Conservation (phyloP, 495 filamentous ascomycete species). For the Talaromyces trachyspermus region DNA sequence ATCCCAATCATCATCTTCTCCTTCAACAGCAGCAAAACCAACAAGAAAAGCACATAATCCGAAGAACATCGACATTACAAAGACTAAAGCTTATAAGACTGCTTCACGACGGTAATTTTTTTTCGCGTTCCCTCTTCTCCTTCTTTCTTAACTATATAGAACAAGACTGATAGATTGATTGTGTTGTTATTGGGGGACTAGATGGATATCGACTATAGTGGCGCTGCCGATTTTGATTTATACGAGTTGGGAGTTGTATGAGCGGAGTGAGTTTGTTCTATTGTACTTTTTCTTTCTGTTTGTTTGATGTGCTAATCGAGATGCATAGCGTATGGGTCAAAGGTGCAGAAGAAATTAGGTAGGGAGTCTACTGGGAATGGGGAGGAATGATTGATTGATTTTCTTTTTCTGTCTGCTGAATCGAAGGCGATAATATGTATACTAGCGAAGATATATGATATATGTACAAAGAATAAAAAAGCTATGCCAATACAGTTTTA, state of each 20-base stretch:
- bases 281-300: constrained; percentile 5
- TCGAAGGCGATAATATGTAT: no score
- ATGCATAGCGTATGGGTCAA: constrained; percentile 1
- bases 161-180: not conserved
- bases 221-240: constrained; percentile 25
- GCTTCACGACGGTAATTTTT: constrained; percentile 18
- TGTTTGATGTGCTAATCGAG: not conserved
- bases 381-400: not conserved
- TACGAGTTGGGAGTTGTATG: constrained; percentile 24
- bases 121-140: not conserved
- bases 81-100: constrained; percentile 26
- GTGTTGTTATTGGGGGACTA: constrained; percentile 3
- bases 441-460: constrained; percentile 1
- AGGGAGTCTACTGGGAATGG: no score
- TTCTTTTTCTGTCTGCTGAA: no score
- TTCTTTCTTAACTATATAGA: no score
- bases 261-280: constrained; percentile 18
- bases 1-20: not conserved
- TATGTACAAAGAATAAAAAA: not conserved
- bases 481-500: not conserved
- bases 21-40: not conserved
- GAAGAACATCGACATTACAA: constrained; percentile 16
- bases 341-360: constrained; percentile 5
- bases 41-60: constrained; percentile 2
- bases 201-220: constrained; percentile 27